Base-by-base conservation (phyloP, 306 rosid species). In the Cicer bijugum region DNA sequence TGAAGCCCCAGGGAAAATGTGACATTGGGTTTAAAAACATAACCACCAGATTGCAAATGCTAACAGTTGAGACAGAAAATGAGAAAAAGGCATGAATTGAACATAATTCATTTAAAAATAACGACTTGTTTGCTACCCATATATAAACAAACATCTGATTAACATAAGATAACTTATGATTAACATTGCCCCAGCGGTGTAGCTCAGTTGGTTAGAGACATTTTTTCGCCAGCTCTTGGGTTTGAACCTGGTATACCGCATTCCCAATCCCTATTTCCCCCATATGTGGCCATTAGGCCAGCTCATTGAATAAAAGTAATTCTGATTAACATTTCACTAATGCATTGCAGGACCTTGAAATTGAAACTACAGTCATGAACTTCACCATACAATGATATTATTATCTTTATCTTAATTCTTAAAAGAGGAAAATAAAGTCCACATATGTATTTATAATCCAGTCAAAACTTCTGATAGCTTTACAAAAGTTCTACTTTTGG, bases 311-410 rank as follows among this genome's bases (percentile, higher is more conserved):
- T 28, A 28, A 4, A 28, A 28, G 5, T 28, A 72, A 65, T 56
- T 57, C 23, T 46, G 61, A 72, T 20, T 39, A 48, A 48, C n/a
- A 52, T 51, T 40, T 40, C 43, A 67, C 33, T 53, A 7, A 20
- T 47, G 71, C 66, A 58, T 75, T n/a, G 67, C 75, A 68, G 57
- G 47, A 28, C 58, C 75, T 7, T 8, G 42, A 44, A 39, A 77
- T 43, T 42, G 38, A 46, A 60, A 37, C 48, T 46, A 6, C n/a
- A 58, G 70, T 55, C 10, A 57, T 8, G 51, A 59, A 74, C 19
- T 59, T 61, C 61, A 60, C 8, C 1, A 42, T 48, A n/a, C 38
- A 71, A 40, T 9, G 3, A 51, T 59, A 39, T 16, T 71, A 77
- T 56, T 16, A 71, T 75, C 71, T 28, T 28, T 28, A 28, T 28